Evolutionary conservation across 1,139 yeast species (phyloP), one percentile per base, ranked within the genome.

Genomic region (Pneumocystis carinii): DNA sequence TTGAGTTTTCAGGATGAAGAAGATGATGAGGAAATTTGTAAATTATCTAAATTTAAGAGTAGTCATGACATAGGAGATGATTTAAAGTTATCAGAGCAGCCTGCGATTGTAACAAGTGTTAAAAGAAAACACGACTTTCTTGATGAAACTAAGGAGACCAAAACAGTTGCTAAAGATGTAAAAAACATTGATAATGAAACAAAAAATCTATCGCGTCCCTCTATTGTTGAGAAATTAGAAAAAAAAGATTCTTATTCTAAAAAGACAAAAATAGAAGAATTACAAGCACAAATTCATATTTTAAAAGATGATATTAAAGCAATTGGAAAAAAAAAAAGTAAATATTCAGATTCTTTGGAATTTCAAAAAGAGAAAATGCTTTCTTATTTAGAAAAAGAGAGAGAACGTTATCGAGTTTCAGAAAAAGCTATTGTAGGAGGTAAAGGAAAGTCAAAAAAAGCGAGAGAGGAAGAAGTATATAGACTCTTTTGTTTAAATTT

Each of bases 11-110:
- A 75, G 24, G 78, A 72, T 6, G 76, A 70, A 15, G 77, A 75
- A 29, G 73, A 71, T 53, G 74, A 66, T 35, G 63, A 36, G 24
- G 58, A 60, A 27, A 38, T 57, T 48, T 63, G 15, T 53, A 29
- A 57, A 57, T 8, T 10, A 29, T 10, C 19, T 19, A 48, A 48
- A 48, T 79, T 82, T 77, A 76, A 73, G 65, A 79, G 85, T 55
- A 82, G 83, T 0, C 83, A 81, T 67, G 83, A 80, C 60, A 66
- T 77, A 59, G 69, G 74, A 61, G 66, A 70, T 19, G 77, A 75
- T 65, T 70, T 69, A 64, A 69, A 68, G 35, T 64, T 73, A 61
- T 66, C 68, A 63, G 27, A 60, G 14, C 36, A 42, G 37, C 14
- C 64, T 39, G 59, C 59, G 5, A 15, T 37, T 29, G 10, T 17